Evolutionary conservation across 1,284 basidiomycete species (phyloP).

Genomic region (Lignosus rhinocerotis): DNA sequence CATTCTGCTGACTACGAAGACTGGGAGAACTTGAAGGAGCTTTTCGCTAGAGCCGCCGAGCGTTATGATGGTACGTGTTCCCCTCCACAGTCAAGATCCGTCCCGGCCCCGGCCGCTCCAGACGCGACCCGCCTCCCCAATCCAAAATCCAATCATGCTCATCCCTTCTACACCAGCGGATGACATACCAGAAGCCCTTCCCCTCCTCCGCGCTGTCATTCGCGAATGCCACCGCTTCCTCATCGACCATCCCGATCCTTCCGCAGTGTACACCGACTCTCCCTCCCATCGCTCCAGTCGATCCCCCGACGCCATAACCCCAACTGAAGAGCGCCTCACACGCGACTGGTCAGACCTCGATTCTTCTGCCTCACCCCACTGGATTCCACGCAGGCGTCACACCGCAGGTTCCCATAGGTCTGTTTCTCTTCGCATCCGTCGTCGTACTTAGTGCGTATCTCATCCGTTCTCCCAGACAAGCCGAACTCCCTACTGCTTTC

Average conservation of each 20-base stretch:
- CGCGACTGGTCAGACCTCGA: conserved; percentile 36
- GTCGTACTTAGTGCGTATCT: background rate
- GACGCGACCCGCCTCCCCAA: background rate
- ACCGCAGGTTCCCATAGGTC: conserved; percentile 1
- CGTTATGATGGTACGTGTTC: conserved; percentile 54
- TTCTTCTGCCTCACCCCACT: conserved; percentile 4
- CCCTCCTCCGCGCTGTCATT: conserved; percentile 59
- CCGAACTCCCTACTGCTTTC: conserved; percentile 60
- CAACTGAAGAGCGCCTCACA: conserved; percentile 33
- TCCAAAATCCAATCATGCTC: conserved; percentile 2
- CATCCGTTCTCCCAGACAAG: conserved; percentile 29
- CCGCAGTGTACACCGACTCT: conserved; percentile 41
- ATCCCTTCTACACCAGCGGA: conserved; percentile 38
- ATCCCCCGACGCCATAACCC: conserved; percentile 29
- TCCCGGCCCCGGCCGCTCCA: background rate
- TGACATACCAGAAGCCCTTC: conserved; percentile 47
- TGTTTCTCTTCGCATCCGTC: background rate
- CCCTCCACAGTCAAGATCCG: background rate
- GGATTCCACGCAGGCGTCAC: conserved; percentile 5
- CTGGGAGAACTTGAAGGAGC: conserved; percentile 66
- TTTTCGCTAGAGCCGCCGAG: conserved; percentile 55
- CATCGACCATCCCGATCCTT: conserved; percentile 53
- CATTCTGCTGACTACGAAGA: conserved; percentile 46
- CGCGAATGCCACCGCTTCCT: conserved; percentile 67
- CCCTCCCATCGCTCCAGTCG: conserved; percentile 12